These are phyloP conservation scores for Triticum monococcum DNA, from an alignment of 176 grass and related monocot genomes.

Conservation along the genomic window DNA sequence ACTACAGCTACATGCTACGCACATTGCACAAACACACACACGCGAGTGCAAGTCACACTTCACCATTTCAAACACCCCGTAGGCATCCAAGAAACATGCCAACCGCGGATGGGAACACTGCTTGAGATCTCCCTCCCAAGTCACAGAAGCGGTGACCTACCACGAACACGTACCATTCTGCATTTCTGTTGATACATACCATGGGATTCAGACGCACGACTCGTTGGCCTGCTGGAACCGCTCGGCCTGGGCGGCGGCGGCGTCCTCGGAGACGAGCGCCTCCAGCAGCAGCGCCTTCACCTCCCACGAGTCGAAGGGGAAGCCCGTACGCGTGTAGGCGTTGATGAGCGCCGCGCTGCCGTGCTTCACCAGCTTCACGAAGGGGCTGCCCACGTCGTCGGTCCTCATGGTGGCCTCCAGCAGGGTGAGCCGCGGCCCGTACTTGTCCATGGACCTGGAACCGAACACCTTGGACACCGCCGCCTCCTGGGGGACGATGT, in stretches of 20 bases:
- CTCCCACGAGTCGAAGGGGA: conserved; percentile 87
- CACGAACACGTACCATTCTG: no score
- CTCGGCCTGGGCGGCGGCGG: conserved; percentile 66
- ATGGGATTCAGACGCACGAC: conserved; percentile 39
- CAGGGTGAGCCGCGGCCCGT: conserved; percentile 74
- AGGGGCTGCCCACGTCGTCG: conserved; percentile 60
- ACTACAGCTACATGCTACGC: no score
- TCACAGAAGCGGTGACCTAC: no score
- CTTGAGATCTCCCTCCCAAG: no score
- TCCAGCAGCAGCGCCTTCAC: conserved; percentile 83
- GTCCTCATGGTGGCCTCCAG: conserved; percentile 81
- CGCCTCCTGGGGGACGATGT: conserved; percentile 72
- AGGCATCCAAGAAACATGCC: no score
- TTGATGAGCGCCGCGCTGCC: conserved; percentile 84
- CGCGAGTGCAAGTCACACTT: no score
- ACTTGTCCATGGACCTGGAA: conserved; percentile 72
- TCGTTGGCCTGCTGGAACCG: conserved; percentile 80
- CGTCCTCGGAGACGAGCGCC: conserved; percentile 71
- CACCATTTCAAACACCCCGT: no score
- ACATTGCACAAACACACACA: no score
- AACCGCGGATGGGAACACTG: no score
- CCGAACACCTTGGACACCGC: conserved; percentile 84
- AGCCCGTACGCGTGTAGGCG: conserved; percentile 61
- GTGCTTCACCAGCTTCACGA: conserved; percentile 79
- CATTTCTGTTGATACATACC: no score